These are phyloP conservation scores for Arxiozyma bovina DNA, from an alignment of 1,139 yeast genomes.

Conservation along the genomic window DNA sequence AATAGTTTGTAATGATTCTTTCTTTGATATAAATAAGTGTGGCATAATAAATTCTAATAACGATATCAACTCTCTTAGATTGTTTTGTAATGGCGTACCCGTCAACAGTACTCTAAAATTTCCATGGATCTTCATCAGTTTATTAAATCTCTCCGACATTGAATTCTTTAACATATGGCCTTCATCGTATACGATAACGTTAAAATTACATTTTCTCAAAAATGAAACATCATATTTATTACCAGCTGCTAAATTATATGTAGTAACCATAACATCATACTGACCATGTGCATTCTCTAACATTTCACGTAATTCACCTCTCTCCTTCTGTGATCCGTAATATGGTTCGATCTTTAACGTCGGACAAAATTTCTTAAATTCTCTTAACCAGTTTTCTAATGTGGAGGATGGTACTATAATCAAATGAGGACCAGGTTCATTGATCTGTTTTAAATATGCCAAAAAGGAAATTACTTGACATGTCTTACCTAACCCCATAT, in stretches of 20 bases:
- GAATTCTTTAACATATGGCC: conserved; percentile 95
- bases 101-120: conserved; percentile 77
- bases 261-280: conserved; percentile 89
- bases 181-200: conserved; percentile 89
- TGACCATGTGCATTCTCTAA: conserved; percentile 44
- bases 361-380: conserved; percentile 85
- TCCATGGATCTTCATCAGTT: conserved; percentile 75
- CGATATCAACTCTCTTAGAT: conserved; percentile 81
- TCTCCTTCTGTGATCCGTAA: conserved; percentile 78
- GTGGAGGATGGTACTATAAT: conserved; percentile 96
- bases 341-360: conserved; percentile 76
- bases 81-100: conserved; percentile 95
- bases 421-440: conserved; percentile 59
- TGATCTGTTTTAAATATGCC: conserved; percentile 67
- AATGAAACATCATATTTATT: conserved; percentile 74
- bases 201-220: conserved; percentile 62
- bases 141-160: conserved; percentile 73
- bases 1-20: conserved; percentile 71
- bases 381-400: conserved; percentile 94
- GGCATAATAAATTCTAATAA: conserved; percentile 87
- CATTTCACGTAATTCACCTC: conserved; percentile 73
- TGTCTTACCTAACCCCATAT: conserved; percentile 96
- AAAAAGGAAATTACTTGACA: conserved; percentile 93
- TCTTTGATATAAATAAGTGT: conserved; percentile 64
- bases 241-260: conserved; percentile 87